A percentile compares a stretch with the other conserved stretches of the same genome.
These are phyloP conservation scores for Phoma sp. DNA, from an alignment of 2,329 filamentous ascomycete species.

Conservation along the genomic window DNA sequence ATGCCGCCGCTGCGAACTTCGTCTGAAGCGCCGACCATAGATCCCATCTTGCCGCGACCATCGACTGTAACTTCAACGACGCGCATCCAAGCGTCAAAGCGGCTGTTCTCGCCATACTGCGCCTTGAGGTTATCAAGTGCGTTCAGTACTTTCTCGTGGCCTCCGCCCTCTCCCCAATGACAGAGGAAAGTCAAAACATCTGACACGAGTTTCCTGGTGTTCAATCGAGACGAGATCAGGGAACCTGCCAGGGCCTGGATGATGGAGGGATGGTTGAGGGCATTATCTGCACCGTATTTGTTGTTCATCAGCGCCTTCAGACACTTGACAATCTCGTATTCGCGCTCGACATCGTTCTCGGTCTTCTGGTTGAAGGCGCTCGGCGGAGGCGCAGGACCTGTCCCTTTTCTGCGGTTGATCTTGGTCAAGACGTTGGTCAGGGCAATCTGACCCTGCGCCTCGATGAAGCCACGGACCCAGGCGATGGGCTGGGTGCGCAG, in stretches of 20 bases:
- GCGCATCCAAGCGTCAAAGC: conserved; percentile 98
- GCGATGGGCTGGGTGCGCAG: conserved; percentile 93
- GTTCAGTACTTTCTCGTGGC: conserved; percentile 91
- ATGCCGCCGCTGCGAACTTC: conserved; percentile 95
- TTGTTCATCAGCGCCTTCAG: conserved; percentile 98
- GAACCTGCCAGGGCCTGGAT: conserved; percentile 86
- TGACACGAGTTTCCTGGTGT: conserved; percentile 91
- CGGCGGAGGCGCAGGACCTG: conserved; percentile 71
- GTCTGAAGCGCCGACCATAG: conserved; percentile 93
- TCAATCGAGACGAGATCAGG: conserved; percentile 84
- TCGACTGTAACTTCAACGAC: conserved; percentile 97
- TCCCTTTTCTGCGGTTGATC: conserved; percentile 85
- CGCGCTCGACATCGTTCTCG: conserved; percentile 84
- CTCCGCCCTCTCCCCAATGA: conserved; percentile 88
- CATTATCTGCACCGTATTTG: conserved; percentile 97
- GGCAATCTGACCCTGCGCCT: conserved; percentile 95
- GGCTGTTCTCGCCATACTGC: conserved; percentile 87
- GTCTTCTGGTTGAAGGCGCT: conserved; percentile 56
- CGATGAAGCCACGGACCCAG: conserved; percentile 96
- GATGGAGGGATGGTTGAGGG: conserved; percentile 86
- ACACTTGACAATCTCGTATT: conserved; percentile 98
- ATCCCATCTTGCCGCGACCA: conserved; percentile 98
- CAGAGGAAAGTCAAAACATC: conserved; percentile 96
- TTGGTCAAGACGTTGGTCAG: conserved; percentile 92
- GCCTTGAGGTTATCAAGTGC: conserved; percentile 90